These are phyloP conservation scores for Pichia sp. DNA, from an alignment of 1,139 yeast species.

Conservation along the genomic window DNA sequence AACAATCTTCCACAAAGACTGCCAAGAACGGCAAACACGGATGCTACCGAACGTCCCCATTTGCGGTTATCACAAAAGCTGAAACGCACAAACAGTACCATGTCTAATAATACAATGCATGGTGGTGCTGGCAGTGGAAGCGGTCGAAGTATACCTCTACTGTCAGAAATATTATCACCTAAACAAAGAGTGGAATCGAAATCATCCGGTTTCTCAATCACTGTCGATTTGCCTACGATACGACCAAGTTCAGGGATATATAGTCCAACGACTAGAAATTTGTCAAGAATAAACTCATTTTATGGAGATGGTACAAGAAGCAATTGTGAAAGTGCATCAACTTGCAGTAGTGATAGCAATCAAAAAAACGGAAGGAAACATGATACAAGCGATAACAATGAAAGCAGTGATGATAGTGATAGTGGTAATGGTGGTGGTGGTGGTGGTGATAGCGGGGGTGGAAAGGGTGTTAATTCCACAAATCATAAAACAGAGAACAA, in stretches of 20 bases:
- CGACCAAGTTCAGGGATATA: slow-evolving; percentile 12
- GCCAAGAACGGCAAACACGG: too few relatives aligned
- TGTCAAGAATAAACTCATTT: background rate
- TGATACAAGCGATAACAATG: background rate
- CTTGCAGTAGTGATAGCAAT: too few relatives aligned
- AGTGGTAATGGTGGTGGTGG: background rate
- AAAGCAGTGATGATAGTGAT: background rate
- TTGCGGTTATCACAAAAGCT: too few relatives aligned
- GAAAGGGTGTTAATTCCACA: background rate
- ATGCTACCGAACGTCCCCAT: too few relatives aligned
- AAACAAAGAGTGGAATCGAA: background rate
- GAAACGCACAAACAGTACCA: too few relatives aligned
- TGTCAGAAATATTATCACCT: background rate
- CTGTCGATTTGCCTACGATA: slow-evolving; percentile 13
- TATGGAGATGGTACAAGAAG: background rate
- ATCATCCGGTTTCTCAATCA: slow-evolving; percentile 4
- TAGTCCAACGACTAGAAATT: slow-evolving; percentile 2
- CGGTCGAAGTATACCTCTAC: too few relatives aligned
- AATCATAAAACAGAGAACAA: background rate
- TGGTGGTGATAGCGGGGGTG: background rate
- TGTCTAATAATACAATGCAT: too few relatives aligned
- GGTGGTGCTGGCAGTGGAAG: background rate
- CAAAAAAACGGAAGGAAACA: too few relatives aligned
- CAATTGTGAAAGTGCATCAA: too few relatives aligned
- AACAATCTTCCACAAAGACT: too few relatives aligned